phyloP scores from a whole-genome alignment of 768 basidiomycete genomes.

The Tephrocybe sp. region DNA sequence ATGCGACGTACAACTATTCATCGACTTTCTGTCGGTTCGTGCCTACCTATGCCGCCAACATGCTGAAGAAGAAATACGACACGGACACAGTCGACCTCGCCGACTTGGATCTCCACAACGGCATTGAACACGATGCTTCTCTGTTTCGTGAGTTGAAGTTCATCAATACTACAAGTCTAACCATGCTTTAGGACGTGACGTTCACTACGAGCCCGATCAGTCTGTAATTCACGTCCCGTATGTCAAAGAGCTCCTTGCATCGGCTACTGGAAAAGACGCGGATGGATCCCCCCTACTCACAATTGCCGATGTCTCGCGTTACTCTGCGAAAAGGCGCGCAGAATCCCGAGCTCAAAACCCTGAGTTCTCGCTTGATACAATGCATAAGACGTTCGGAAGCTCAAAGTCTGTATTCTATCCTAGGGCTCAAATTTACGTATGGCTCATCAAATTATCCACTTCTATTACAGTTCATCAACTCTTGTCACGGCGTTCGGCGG shows the following conservation, averaged over 20 bases:
- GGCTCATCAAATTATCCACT: no score
- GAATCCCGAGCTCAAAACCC: constrained; percentile 54
- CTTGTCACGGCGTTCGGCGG: constrained; percentile 70
- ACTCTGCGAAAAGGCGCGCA: constrained; percentile 59
- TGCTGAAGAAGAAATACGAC: constrained; percentile 56
- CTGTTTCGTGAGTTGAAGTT: constrained; percentile 49
- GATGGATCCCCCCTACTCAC: constrained; percentile 53
- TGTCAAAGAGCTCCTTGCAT: constrained; percentile 55
- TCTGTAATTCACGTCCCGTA: constrained; percentile 45
- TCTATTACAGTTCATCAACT: constrained; percentile 54
- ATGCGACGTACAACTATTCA: constrained; percentile 67
- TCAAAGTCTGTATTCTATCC: constrained; percentile 52
- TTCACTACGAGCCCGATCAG: constrained; percentile 49
- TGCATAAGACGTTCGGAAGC: constrained; percentile 65
- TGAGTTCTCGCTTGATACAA: constrained; percentile 47
- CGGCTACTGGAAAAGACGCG: constrained; percentile 57
- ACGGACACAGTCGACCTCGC: constrained; percentile 63
- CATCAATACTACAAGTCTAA: not conserved
- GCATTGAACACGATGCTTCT: constrained; percentile 72
- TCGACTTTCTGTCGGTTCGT: constrained; percentile 69
- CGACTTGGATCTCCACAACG: constrained; percentile 73
- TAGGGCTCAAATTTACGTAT: constrained; percentile 1
- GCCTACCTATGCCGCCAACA: constrained; percentile 55
- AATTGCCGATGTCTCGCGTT: constrained; percentile 53
- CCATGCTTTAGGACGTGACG: constrained; percentile 47